A percentile compares a stretch with the other conserved stretches of the same genome.
Evolutionary conservation across 2,329 filamentous ascomycete species (phyloP).

Genomic region (Myriangium duriaei): DNA sequence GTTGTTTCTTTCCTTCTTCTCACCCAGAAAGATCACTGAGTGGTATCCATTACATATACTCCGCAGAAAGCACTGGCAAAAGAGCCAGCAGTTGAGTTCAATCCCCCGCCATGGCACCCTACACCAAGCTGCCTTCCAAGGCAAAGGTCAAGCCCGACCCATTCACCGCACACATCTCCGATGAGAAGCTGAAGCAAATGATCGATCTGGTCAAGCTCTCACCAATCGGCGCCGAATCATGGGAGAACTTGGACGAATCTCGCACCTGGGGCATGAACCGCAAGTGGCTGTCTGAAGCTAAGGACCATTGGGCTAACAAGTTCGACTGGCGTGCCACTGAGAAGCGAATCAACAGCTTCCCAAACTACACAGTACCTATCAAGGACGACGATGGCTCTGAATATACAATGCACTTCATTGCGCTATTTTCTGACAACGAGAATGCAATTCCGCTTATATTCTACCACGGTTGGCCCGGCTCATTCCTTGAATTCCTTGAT

Average conservation of each 20-base stretch:
- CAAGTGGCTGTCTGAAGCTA: constrained; percentile 33
- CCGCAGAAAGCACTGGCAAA: too few species aligned
- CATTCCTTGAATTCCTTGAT: constrained; percentile 44
- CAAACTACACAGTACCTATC: constrained; percentile 36
- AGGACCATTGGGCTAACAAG: constrained; percentile 22
- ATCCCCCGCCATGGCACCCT: constrained; percentile 16
- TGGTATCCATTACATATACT: too few species aligned
- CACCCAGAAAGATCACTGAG: constrained; percentile 1
- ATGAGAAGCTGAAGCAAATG: constrained; percentile 34
- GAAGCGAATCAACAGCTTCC: constrained; percentile 36
- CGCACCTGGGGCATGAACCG: constrained; percentile 33
- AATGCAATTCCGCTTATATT: constrained; percentile 40
- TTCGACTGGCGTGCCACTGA: constrained; percentile 29
- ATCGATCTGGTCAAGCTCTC: constrained; percentile 35
- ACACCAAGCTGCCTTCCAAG: constrained; percentile 23
- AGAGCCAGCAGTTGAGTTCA: too few species aligned
- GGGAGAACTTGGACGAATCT: constrained; percentile 34
- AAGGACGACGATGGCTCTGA: constrained; percentile 26
- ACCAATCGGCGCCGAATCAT: constrained; percentile 36
- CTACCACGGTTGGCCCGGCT: constrained; percentile 44
- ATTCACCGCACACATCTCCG: constrained; percentile 32
- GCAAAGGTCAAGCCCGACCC: constrained; percentile 27
- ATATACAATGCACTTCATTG: constrained; percentile 41
- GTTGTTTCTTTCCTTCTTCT: too few species aligned
- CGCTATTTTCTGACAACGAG: constrained; percentile 38